phyloP scores from a whole-genome alignment of 768 basidiomycete species.

The Rhizopogon salebrosus region DNA sequence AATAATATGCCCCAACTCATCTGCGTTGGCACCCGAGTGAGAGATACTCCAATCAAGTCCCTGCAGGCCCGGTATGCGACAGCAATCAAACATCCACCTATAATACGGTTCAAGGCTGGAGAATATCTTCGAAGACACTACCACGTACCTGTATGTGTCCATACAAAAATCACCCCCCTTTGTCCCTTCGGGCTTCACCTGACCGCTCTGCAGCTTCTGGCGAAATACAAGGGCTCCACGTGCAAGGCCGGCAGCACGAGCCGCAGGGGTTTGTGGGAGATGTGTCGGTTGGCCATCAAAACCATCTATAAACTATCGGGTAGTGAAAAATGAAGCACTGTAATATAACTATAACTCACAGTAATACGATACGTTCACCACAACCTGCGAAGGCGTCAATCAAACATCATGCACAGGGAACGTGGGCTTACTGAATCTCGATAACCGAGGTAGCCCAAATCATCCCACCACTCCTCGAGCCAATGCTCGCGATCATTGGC shows the following conservation, averaged over 20 bases:
- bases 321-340: not conserved
- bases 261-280: constrained; percentile 49
- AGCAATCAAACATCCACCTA: constrained; percentile 93
- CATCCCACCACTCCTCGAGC: constrained; percentile 96
- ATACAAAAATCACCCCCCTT: constrained; percentile 75
- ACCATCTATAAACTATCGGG: constrained; percentile 50
- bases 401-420: constrained; percentile 1
- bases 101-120: not conserved
- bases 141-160: constrained; percentile 73
- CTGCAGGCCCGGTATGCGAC: constrained; percentile 67
- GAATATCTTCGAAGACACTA: not conserved
- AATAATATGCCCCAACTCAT: constrained; percentile 72
- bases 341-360: constrained; percentile 46
- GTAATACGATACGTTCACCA: constrained; percentile 93
- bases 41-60: constrained; percentile 76
- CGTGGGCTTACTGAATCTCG: constrained; percentile 64
- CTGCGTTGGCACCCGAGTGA: constrained; percentile 45
- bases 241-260: constrained; percentile 68
- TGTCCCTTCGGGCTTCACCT: constrained; percentile 57
- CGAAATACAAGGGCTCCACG: constrained; percentile 74
- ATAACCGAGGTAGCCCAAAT: constrained; percentile 75
- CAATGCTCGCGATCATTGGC: constrained; percentile 62
- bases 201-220: constrained; percentile 59
- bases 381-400: constrained; percentile 44
- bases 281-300: constrained; percentile 65